Conservation (phyloP, 225 moss, liverwort and hornwort species). For the Rhytidiadelphus loreus region DNA sequence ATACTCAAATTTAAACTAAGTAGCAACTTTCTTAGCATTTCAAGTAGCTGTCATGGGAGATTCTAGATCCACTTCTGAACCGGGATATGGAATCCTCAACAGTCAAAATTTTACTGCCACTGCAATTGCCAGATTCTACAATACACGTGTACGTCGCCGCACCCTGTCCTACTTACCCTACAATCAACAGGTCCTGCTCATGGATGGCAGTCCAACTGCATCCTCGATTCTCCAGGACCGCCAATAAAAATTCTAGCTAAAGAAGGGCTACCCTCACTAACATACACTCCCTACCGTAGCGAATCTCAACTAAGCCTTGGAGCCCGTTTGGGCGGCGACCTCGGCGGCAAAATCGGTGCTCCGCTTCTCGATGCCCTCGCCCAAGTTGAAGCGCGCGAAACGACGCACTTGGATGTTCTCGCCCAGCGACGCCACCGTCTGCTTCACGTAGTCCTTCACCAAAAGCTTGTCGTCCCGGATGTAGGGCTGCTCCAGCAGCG, state of each 20-base stretch:
- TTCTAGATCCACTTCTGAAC: neutral
- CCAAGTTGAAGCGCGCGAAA: slow-evolving; percentile 68
- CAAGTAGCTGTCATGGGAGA: no score
- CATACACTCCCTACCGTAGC: neutral
- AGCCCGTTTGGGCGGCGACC: slow-evolving; percentile 80
- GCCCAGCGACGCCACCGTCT: slow-evolving; percentile 22
- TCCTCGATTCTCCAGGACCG: neutral
- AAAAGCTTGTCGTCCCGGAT: slow-evolving; percentile 32
- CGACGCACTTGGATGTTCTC: slow-evolving; percentile 57
- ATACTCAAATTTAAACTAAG: no score
- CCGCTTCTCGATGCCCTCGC: slow-evolving; percentile 86
- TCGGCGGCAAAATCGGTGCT: slow-evolving; percentile 79
- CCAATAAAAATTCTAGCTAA: neutral
- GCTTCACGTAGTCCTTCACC: slow-evolving; percentile 35
- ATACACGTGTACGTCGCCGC: neutral
- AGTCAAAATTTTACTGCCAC: slow-evolving; percentile 13
- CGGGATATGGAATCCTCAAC: neutral
- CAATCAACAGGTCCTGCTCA: neutral
- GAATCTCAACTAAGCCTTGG: neutral
- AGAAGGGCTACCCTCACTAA: neutral
- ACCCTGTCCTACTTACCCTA: neutral
- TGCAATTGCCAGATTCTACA: slow-evolving; percentile 1
- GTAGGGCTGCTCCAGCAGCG: slow-evolving; percentile 32
- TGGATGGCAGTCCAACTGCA: neutral
- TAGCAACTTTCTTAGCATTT: no score